Percentiles rank a stretch among this genome's conserved stretches.
These are phyloP conservation scores for Mucor racemosus DNA, from an alignment of 371 early-diverging fungal genomes.

Conservation along the genomic window DNA sequence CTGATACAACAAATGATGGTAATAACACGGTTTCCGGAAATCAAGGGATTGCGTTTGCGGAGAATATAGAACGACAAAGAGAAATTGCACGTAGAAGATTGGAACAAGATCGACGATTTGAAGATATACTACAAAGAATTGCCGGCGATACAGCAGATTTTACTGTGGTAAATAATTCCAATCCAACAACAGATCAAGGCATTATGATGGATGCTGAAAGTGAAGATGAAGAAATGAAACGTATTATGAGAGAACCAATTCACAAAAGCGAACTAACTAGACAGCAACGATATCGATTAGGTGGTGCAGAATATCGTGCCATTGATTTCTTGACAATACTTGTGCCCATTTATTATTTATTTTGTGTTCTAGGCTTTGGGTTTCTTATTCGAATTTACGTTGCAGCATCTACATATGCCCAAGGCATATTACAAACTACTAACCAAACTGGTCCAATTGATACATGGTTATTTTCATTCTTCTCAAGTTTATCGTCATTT, in stretches of 20 bases:
- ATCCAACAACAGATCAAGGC: neutral
- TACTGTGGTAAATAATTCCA: neutral
- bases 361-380: conserved; percentile 32
- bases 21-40: conserved; percentile 6
- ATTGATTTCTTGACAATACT: conserved; percentile 41
- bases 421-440: conserved; percentile 26
- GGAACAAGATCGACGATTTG: conserved; percentile 40
- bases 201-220: conserved; percentile 6
- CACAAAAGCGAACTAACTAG: conserved; percentile 50
- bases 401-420: conserved; percentile 38
- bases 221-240: conserved; percentile 37
- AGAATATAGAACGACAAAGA: conserved; percentile 45
- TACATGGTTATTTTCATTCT: conserved; percentile 48
- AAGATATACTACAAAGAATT: conserved; percentile 32
- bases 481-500: conserved; percentile 36
- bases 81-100: conserved; percentile 42
- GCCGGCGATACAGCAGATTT: conserved; percentile 4
- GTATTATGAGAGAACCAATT: conserved; percentile 45
- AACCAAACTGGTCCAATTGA: conserved; percentile 29
- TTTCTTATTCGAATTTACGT: conserved; percentile 41
- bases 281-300: conserved; percentile 48
- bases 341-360: conserved; percentile 46
- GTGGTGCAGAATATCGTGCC: conserved; percentile 54
- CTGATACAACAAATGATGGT: neutral
- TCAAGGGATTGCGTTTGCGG: conserved; percentile 51